phyloP scores from a whole-genome alignment of 768 basidiomycete genomes.

The Solioccasus polychromus region DNA sequence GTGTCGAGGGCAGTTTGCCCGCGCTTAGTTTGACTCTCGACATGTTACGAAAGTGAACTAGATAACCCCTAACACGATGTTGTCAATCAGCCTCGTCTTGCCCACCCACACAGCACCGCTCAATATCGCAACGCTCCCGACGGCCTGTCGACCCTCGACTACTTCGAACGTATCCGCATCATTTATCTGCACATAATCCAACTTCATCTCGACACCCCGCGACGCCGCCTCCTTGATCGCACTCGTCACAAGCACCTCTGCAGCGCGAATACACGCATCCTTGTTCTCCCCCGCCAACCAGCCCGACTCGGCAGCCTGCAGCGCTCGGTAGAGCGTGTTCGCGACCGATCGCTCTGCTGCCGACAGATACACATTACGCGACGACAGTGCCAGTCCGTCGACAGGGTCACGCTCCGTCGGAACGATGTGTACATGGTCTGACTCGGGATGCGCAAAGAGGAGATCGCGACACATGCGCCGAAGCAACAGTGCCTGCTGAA shows the following conservation, averaged over 20 bases:
- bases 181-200: slow-evolving; percentile 92
- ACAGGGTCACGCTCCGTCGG: slow-evolving; percentile 72
- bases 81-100: slow-evolving; percentile 89
- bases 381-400: slow-evolving; percentile 81
- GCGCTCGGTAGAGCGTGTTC: slow-evolving; percentile 62
- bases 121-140: slow-evolving; percentile 51
- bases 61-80: slow-evolving; percentile 47
- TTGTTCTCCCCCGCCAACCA: slow-evolving; percentile 58
- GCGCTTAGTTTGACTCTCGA: slow-evolving; percentile 19
- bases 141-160: slow-evolving; percentile 38
- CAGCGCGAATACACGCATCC: slow-evolving; percentile 44
- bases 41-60: too few species aligned
- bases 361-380: slow-evolving; percentile 83
- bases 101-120: slow-evolving; percentile 89
- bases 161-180: slow-evolving; percentile 72
- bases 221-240: slow-evolving; percentile 29
- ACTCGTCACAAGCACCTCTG: slow-evolving; percentile 39
- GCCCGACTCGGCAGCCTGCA: slow-evolving; percentile 51
- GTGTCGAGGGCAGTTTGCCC: slow-evolving; percentile 24
- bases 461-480: slow-evolving; percentile 77
- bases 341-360: slow-evolving; percentile 60
- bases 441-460: slow-evolving; percentile 71
- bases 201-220: slow-evolving; percentile 49
- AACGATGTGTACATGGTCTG: slow-evolving; percentile 77
- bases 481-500: slow-evolving; percentile 90